Conservation (phyloP, 148 eudicot species). For the Arctostaphylos glauca region DNA sequence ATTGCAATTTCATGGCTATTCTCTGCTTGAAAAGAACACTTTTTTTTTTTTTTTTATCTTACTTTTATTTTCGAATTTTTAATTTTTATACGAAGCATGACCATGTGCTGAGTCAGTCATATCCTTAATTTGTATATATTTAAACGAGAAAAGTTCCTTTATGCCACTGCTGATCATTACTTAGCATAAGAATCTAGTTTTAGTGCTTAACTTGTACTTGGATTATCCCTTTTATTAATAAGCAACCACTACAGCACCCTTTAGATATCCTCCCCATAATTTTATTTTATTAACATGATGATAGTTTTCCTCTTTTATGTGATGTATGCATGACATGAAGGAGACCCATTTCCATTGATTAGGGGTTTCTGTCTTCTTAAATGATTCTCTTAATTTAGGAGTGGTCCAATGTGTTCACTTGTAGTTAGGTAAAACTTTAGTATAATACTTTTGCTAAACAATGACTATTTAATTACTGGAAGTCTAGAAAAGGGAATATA, state of each 20-base stretch:
- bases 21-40: neutral
- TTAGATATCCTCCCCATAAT: neutral
- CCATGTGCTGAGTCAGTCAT: constrained; percentile 6
- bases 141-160: constrained; percentile 13
- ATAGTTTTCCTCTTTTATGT: neutral
- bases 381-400: no score
- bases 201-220: constrained; percentile 14
- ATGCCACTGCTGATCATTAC: neutral
- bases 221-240: neutral
- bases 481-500: neutral
- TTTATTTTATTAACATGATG: neutral
- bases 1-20: no score
- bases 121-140: neutral
- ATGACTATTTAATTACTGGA: neutral
- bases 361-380: constrained; percentile 5
- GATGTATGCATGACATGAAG: constrained; percentile 17
- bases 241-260: neutral
- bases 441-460: neutral
- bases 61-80: neutral
- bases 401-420: constrained; percentile 16
- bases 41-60: neutral
- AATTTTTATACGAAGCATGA: neutral
- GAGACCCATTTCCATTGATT: constrained; percentile 10
- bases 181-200: constrained; percentile 6
- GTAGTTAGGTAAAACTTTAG: neutral